These are phyloP conservation scores for Arachnopeziza araneosa DNA, from an alignment of 2,329 filamentous ascomycete genomes.

Conservation along the genomic window DNA sequence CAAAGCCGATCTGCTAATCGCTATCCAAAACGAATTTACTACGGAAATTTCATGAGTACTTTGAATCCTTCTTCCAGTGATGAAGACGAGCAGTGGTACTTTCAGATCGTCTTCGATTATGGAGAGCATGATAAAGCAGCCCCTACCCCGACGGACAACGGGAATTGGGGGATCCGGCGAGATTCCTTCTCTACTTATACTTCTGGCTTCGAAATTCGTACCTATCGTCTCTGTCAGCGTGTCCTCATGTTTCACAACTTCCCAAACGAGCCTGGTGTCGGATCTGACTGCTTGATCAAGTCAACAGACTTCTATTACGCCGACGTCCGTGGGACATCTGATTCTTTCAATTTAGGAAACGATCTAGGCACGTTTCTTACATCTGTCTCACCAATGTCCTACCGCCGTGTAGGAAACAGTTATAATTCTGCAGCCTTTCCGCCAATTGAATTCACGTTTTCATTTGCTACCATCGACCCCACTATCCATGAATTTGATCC, in stretches of 20 bases:
- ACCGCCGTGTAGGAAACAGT: neutral
- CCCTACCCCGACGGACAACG: neutral
- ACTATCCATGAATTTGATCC: too few species aligned
- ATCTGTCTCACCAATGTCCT: too few species aligned
- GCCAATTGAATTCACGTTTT: too few species aligned
- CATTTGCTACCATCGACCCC: too few species aligned
- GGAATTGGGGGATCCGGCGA: neutral
- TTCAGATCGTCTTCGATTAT: conserved; percentile 3
- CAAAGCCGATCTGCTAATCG: too few species aligned
- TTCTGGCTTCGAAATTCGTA: conserved; percentile 2
- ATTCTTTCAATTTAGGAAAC: too few species aligned
- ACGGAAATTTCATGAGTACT: too few species aligned
- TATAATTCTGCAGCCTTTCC: too few species aligned
- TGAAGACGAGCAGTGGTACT: neutral
- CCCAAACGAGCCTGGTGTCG: neutral
- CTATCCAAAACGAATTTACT: too few species aligned
- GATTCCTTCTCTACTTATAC: conserved; percentile 5
- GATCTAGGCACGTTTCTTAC: too few species aligned
- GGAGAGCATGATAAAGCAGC: neutral
- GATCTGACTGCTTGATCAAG: neutral
- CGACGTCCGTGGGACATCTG: too few species aligned
- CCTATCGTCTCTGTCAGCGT: conserved; percentile 2
- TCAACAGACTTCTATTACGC: neutral
- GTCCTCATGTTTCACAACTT: conserved; percentile 8
- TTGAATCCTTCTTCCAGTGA: too few species aligned